phyloP scores from a whole-genome alignment of 805 yeast genomes.

The Middelhovenomyces tepae region DNA sequence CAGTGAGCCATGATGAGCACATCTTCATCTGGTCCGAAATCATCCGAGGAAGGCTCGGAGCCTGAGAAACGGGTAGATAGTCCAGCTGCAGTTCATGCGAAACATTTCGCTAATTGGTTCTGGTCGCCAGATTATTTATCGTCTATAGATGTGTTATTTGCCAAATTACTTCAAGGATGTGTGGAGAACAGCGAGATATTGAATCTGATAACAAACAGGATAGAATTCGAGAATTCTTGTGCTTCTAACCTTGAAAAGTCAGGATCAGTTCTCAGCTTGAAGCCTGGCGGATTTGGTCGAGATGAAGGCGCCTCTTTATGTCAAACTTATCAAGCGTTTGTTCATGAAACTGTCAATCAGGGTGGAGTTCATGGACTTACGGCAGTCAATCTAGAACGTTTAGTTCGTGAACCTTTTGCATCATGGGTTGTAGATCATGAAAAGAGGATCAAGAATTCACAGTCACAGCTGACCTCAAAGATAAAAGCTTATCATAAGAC shows the following conservation, averaged over 20 bases:
- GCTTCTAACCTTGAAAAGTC: constrained; percentile 46
- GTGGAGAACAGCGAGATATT: constrained; percentile 61
- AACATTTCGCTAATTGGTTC: constrained; percentile 22
- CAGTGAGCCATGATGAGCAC: no score
- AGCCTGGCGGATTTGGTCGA: constrained; percentile 32
- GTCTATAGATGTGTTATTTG: constrained; percentile 29
- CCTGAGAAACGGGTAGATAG: no score
- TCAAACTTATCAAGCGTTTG: constrained; percentile 45
- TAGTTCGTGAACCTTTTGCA: constrained; percentile 57
- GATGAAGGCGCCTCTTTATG: constrained; percentile 55
- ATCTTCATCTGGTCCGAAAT: no score
- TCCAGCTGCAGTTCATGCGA: no score
- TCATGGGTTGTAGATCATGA: constrained; percentile 66
- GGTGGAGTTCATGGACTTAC: constrained; percentile 48
- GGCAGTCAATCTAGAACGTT: constrained; percentile 46
- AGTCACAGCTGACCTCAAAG: constrained; percentile 39
- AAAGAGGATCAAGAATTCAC: constrained; percentile 49
- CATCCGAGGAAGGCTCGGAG: no score
- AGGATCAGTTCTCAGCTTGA: constrained; percentile 30
- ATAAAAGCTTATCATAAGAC: constrained; percentile 41
- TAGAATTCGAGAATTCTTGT: constrained; percentile 56
- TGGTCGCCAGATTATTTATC: constrained; percentile 28
- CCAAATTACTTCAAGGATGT: constrained; percentile 40
- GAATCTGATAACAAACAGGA: constrained; percentile 48
- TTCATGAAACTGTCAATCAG: constrained; percentile 42